phyloP scores from a whole-genome alignment of 345 rosid species.

The Eucalyptus regnans region DNA sequence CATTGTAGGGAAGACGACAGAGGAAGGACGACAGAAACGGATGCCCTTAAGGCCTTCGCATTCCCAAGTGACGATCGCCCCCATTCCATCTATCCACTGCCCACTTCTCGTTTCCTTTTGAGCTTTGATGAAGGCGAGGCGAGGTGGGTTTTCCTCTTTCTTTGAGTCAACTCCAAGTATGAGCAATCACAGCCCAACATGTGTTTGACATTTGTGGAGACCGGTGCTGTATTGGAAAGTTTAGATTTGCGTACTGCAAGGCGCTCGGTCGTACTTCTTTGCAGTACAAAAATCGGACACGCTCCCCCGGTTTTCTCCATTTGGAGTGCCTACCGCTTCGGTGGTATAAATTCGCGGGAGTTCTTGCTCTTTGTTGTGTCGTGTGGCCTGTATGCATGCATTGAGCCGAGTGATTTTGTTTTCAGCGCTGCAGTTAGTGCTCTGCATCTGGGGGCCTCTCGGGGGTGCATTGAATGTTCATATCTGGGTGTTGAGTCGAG shows the following conservation, averaged over 20 bases:
- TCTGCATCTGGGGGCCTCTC: neutral
- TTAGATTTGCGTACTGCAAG: neutral
- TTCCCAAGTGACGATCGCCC: neutral
- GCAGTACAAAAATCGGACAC: neutral
- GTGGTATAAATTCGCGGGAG: neutral
- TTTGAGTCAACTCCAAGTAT: neutral
- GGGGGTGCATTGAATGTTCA: neutral
- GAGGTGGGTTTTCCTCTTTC: neutral
- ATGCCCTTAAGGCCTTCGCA: accelerated
- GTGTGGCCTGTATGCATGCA: neutral
- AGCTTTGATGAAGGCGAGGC: neutral
- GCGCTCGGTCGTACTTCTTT: neutral
- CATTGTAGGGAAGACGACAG: neutral
- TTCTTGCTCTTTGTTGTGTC: neutral
- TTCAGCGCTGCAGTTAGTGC: neutral
- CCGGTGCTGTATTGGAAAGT: accelerated
- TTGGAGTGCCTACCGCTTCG: neutral
- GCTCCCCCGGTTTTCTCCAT: neutral
- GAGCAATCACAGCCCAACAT: neutral
- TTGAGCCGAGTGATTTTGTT: neutral
- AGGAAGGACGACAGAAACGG: neutral
- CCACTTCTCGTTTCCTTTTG: neutral
- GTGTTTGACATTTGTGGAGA: neutral
- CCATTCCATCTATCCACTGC: neutral
- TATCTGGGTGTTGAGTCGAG: neutral